These are phyloP conservation scores for Pholiota conissans DNA, from an alignment of 768 basidiomycete genomes.

Conservation along the genomic window DNA sequence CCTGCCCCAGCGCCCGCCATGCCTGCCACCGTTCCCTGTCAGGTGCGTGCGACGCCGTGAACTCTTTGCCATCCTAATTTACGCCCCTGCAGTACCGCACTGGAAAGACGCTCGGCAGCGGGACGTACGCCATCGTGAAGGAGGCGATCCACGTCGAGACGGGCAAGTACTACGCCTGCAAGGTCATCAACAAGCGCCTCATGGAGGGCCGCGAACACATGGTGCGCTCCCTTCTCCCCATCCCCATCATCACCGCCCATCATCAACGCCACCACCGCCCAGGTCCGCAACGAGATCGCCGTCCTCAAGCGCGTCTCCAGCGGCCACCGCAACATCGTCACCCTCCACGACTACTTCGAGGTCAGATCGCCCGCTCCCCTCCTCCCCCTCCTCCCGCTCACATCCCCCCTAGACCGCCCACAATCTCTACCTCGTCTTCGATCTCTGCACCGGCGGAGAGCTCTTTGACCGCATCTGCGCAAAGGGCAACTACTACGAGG, in stretches of 20 bases:
- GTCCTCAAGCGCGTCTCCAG: slow-evolving; percentile 93
- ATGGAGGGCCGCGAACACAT: slow-evolving; percentile 99
- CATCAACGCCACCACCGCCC: slow-evolving; percentile 14
- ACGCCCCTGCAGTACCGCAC: slow-evolving; percentile 70
- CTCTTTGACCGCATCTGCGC: slow-evolving; percentile 99
- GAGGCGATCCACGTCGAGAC: slow-evolving; percentile 95
- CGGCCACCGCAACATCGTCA: slow-evolving; percentile 88
- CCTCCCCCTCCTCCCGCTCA: background rate
- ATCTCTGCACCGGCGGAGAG: slow-evolving; percentile 96
- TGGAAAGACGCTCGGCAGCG: slow-evolving; percentile 85
- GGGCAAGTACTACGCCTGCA: slow-evolving; percentile 93
- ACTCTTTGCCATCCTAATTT: background rate
- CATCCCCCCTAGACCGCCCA: slow-evolving; percentile 71
- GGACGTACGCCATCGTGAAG: slow-evolving; percentile 94
- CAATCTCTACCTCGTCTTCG: slow-evolving; percentile 93
- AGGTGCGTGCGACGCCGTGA: slow-evolving; percentile 28
- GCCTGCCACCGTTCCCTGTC: slow-evolving; percentile 47
- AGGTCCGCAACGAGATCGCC: slow-evolving; percentile 97
- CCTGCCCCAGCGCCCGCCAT: slow-evolving; percentile 18
- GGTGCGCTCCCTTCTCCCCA: slow-evolving; percentile 49
- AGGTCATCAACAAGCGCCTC: slow-evolving; percentile 99
- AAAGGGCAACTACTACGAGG: slow-evolving; percentile 95
- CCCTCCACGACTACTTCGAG: slow-evolving; percentile 96
- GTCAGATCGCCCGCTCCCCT: slow-evolving; percentile 39
- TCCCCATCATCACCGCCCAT: slow-evolving; percentile 10